These are phyloP conservation scores for Penicillium sp. DNA, from an alignment of 2,329 filamentous ascomycete genomes.

Conservation along the genomic window DNA sequence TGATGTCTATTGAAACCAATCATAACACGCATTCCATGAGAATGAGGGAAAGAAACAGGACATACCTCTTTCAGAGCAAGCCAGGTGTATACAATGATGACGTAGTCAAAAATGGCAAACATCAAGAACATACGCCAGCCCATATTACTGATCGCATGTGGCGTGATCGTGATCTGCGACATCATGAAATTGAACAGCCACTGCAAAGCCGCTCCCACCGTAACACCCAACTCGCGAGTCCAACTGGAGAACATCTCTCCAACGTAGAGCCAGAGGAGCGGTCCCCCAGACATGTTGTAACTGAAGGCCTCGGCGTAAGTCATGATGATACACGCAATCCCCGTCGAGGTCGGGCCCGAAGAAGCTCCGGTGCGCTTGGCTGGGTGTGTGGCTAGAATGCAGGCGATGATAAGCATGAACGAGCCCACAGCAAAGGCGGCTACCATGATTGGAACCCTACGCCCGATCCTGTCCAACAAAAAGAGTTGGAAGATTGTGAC, in stretches of 20 bases:
- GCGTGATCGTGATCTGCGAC: conserved; percentile 42
- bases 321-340: conserved; percentile 54
- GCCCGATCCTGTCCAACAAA: conserved; percentile 53
- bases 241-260: conserved; percentile 41
- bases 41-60: background rate
- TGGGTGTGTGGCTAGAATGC: conserved; percentile 51
- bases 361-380: conserved; percentile 35
- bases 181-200: conserved; percentile 47
- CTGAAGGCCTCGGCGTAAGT: conserved; percentile 52
- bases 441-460: conserved; percentile 51
- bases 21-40: background rate
- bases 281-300: conserved; percentile 45
- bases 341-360: conserved; percentile 34
- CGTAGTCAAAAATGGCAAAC: conserved; percentile 53
- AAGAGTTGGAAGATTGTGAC: conserved; percentile 51
- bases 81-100: conserved; percentile 48
- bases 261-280: conserved; percentile 40
- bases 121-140: conserved; percentile 54
- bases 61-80: conserved; percentile 45
- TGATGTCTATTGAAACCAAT: conserved; percentile 37
- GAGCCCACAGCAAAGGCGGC: conserved; percentile 54
- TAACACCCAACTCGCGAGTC: conserved; percentile 38
- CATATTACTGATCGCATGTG: conserved; percentile 49
- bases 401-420: conserved; percentile 56
- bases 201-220: conserved; percentile 38